These are phyloP conservation scores for Neurospora sp. DNA, from an alignment of 495 filamentous ascomycete species.

Conservation along the genomic window DNA sequence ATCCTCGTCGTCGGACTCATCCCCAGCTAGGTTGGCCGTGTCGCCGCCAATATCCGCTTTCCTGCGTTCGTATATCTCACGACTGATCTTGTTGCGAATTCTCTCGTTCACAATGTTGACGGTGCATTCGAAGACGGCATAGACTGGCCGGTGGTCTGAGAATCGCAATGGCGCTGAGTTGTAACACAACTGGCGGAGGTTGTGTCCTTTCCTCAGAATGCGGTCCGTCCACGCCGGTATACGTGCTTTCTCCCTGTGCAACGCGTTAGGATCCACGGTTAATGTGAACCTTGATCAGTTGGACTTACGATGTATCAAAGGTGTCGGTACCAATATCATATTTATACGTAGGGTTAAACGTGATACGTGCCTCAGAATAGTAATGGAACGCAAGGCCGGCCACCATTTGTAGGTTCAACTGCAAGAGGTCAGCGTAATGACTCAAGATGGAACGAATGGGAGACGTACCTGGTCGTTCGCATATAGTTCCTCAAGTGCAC, in stretches of 20 bases:
- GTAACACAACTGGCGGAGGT: constrained; percentile 74
- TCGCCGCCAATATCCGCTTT: constrained; percentile 46
- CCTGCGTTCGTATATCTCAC: constrained; percentile 59
- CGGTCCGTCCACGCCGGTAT: constrained; percentile 98
- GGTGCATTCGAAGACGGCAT: constrained; percentile 72
- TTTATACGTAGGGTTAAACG: constrained; percentile 89
- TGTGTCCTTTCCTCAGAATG: constrained; percentile 73
- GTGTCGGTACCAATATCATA: constrained; percentile 78
- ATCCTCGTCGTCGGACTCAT: constrained; percentile 65
- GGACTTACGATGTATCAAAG: constrained; percentile 81
- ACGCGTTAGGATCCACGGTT: neutral
- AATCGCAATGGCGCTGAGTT: constrained; percentile 66
- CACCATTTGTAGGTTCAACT: constrained; percentile 95
- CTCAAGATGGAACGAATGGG: neutral
- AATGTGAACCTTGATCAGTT: neutral
- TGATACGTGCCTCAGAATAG: constrained; percentile 79
- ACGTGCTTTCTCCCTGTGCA: constrained; percentile 69
- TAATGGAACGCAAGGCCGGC: constrained; percentile 79
- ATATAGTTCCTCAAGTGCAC: constrained; percentile 70
- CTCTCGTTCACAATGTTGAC: constrained; percentile 70
- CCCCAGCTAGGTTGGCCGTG: constrained; percentile 32
- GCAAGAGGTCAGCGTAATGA: constrained; percentile 7
- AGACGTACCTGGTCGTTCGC: constrained; percentile 77
- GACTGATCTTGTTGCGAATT: constrained; percentile 58
- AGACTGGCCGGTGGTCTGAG: constrained; percentile 93